Base-by-base conservation (phyloP, 2,329 filamentous ascomycete genomes). In the Claviceps sorghi region DNA sequence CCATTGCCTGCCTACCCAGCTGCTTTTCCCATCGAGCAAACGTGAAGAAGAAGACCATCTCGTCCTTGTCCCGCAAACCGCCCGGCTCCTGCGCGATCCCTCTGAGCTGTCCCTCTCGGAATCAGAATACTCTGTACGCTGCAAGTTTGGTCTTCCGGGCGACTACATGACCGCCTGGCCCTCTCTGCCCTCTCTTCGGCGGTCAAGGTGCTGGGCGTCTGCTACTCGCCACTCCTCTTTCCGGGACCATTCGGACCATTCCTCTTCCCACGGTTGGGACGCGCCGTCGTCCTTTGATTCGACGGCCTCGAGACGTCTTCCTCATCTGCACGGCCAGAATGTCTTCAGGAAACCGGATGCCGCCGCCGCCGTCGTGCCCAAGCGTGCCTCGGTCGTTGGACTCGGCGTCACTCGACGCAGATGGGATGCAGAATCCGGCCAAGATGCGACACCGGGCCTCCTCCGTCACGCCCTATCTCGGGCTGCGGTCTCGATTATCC, bases 401-500 rank as follows among this genome's bases (percentile, higher is more conserved):
- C 34, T 59, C 65, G 52, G 62, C 68, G 50, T 67, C 69, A 19
- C 59, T 70, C 57, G 64, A 69, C 50, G 57, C 65, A 54, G 60
- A 58, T 45, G 65, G 62, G 53, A 56, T 61, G 19, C 62, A 64
- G 48, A 22, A 51, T 10, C 3, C 11, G 48, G 32, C 36, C 11
- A 40, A 21, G 6, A 34, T 13, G 15, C 34, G 26, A 34, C 21
- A n/a, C 11, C 17, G 10, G 11, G 10, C 38, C 26, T 29, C 79
- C 65, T 80, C 80, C 64, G 77, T 86, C 63, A 96, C 89, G 57
- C 91, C 93, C 56, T 97, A 97, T 67, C 85, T 98, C 57, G 89
- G 90, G 61, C 81, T 96, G 64, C 82, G 83, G 63, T 84, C 91
- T 61, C 84, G 90, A 62, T 78, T 97, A 61, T 97, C 93, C 50